phyloP scores from a whole-genome alignment of 352 stramenopile genomes.

The Phytopythium kandeliae region DNA sequence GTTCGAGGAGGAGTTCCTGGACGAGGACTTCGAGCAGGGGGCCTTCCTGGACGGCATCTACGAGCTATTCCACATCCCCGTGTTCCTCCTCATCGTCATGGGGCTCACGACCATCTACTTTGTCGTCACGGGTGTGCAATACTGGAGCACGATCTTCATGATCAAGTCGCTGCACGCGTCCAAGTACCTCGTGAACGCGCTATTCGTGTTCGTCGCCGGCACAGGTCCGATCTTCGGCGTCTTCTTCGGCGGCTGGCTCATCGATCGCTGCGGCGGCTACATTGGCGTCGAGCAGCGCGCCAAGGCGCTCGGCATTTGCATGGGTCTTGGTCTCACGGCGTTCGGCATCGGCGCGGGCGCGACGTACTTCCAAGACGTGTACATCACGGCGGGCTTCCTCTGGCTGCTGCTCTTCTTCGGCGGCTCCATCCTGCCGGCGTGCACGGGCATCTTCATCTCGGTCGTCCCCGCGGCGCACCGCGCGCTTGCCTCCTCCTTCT shows the following conservation, averaged over 20 bases:
- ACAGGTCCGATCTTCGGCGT: constrained; percentile 79
- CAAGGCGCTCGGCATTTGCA: constrained; percentile 71
- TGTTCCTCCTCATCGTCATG: constrained; percentile 75
- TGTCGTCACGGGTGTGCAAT: constrained; percentile 82
- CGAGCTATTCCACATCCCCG: constrained; percentile 58
- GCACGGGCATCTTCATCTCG: constrained; percentile 83
- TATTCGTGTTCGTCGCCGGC: constrained; percentile 76
- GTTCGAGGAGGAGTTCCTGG: constrained; percentile 68
- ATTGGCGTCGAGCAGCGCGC: constrained; percentile 69
- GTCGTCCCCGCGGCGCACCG: constrained; percentile 69
- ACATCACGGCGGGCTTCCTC: constrained; percentile 63
- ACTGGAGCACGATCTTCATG: constrained; percentile 87
- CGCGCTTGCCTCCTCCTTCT: constrained; percentile 72
- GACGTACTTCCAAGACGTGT: constrained; percentile 79
- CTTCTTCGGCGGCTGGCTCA: constrained; percentile 76
- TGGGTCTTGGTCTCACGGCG: constrained; percentile 61
- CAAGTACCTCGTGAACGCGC: constrained; percentile 78
- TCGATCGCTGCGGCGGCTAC: constrained; percentile 74
- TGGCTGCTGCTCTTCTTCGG: constrained; percentile 84
- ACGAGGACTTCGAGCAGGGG: constrained; percentile 56
- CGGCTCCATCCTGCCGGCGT: constrained; percentile 71
- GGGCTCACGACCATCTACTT: constrained; percentile 82
- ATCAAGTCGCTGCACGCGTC: constrained; percentile 79
- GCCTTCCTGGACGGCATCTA: constrained; percentile 59
- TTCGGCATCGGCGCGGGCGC: constrained; percentile 60